These are phyloP conservation scores for Cyclocybe aegerita DNA, from an alignment of 768 basidiomycete species.

Conservation along the genomic window DNA sequence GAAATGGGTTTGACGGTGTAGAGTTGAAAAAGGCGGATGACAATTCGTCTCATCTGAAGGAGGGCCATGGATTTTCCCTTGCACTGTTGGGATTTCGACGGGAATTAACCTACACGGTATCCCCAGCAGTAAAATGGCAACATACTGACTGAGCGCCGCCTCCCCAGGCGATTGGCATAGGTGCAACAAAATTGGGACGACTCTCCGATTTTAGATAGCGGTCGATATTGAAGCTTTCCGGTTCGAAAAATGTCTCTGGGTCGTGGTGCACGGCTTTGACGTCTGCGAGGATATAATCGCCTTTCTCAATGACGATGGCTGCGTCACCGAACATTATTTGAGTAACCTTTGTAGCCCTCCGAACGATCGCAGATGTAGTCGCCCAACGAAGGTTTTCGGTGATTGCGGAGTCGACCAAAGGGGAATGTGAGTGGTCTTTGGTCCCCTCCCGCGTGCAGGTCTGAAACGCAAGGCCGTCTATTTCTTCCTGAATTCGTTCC, in stretches of 20 bases:
- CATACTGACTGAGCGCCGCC: background rate
- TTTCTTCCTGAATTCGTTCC: too few relatives aligned
- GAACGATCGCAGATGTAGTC: conserved; percentile 2
- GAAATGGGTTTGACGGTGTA: too few relatives aligned
- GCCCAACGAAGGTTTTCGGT: conserved; percentile 4
- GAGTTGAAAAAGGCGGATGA: too few relatives aligned
- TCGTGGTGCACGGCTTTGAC: conserved; percentile 10
- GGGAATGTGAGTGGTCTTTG: background rate
- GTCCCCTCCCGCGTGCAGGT: too few relatives aligned
- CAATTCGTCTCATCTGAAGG: too few relatives aligned
- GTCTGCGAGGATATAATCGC: conserved; percentile 3
- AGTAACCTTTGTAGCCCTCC: background rate
- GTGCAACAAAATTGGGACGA: background rate
- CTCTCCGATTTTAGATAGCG: conserved; percentile 2
- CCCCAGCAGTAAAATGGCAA: too few relatives aligned
- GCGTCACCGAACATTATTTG: background rate
- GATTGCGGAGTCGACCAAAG: conserved; percentile 3
- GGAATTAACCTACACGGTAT: too few relatives aligned
- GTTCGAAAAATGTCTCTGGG: conserved; percentile 6
- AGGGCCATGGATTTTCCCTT: too few relatives aligned
- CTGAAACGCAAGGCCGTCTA: too few relatives aligned
- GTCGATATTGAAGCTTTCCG: conserved; percentile 8
- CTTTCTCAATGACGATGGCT: background rate
- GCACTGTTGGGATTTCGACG: too few relatives aligned
- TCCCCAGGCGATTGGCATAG: conserved; percentile 1